Evolutionary conservation across 1,284 basidiomycete genomes (phyloP), one percentile per base, ranked within the genome.

Genomic region (Phellinidium pouzarii): DNA sequence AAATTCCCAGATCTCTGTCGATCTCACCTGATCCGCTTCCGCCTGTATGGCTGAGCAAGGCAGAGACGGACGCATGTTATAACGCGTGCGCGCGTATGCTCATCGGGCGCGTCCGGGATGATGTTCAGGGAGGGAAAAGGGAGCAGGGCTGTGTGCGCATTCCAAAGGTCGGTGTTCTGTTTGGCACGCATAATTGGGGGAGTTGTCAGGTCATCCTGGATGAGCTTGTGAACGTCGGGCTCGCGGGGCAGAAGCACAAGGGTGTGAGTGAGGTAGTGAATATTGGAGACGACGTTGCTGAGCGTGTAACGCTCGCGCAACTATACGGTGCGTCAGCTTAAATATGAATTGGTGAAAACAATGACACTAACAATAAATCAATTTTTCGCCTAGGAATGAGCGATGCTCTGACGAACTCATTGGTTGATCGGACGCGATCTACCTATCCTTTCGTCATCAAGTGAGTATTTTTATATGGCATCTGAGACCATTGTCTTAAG

Each of bases 131-230:
- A 60, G 0, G 42, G 57, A 22, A 62, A 60, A 8, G 64, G 62
- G 31, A 9, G 26, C 14, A 20, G 6, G 17, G 27, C 31, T 2
- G 20, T 29, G 17, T 14, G 52, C 31, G 49, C 22, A 9, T 59
- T 0, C 77, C 79, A 3, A 70, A 69, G 4, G 68, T 94, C 12
- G 84, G 79, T 1, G 81, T 40, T 40, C 25, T 94, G 2, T 94
- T 94, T 60, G 93, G 88, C 1, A 91, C 92, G 22, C 93, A 95
- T 63, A 95, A 95, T 64, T 78, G 80, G 74, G 70, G 71, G 31
- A 87, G 83, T 52, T 80, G 78, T 54, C 69, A 77, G 29, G 64
- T 79, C 51, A 76, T 94, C 47, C 64, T 91, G 22, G 72, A 76
- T 12, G 77, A 79, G 58, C 71, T 94, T 49, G 74, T 82, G 1